Base-by-base conservation (phyloP, 2,329 filamentous ascomycete species). In the Beauveria brongniartii region DNA sequence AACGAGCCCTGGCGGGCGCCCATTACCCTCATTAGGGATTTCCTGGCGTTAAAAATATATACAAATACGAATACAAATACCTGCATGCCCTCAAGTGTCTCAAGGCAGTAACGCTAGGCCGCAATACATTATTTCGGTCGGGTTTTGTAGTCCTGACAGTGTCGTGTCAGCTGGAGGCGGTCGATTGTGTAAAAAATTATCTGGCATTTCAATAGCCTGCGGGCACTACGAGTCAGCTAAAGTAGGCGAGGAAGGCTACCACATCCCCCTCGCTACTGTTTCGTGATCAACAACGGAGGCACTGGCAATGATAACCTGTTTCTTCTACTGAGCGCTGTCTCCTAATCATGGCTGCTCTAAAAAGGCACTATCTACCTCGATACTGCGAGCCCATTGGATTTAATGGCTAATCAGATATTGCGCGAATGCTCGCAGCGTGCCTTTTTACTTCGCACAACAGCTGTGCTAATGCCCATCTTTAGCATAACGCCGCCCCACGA, bases 301-400 rank as follows among this genome's bases (percentile, higher is more conserved):
- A 30, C 10, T 34, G 10, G 30, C 30, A 34, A 10, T 12, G 30
- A 34, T 34, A 16, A 14, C 14, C 12, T 37, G 34, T 37, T 37
- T 37, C 12, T 16, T 16, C 34, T 16, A 20, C 3, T 18, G 14
- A 34, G 16, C 10, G 14, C 18, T 16, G 8, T 40, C 14, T 40
- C 14, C 28, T 18, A 24, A 44, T 14, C 4, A 60, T 56, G 54
- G 26, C 61, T 37, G 8, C 52, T 58, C 64, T 68, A 60, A 71
- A 69, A 16, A 62, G 74, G 77, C 55, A 75, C 69, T 3, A 69
- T 76, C 43, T 77, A 72, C 61, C 66, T 76, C 9, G 75, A 77
- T 65, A 68, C 69, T 43, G 72, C 76, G 59, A 75, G 73, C 60
- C 75, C 74, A 1, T 77, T 77, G 63, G 71, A 70, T 2, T 76